These are phyloP conservation scores for Pycnococcus provasolii DNA, from an alignment of 139 green algal genomes.

Conservation along the genomic window DNA sequence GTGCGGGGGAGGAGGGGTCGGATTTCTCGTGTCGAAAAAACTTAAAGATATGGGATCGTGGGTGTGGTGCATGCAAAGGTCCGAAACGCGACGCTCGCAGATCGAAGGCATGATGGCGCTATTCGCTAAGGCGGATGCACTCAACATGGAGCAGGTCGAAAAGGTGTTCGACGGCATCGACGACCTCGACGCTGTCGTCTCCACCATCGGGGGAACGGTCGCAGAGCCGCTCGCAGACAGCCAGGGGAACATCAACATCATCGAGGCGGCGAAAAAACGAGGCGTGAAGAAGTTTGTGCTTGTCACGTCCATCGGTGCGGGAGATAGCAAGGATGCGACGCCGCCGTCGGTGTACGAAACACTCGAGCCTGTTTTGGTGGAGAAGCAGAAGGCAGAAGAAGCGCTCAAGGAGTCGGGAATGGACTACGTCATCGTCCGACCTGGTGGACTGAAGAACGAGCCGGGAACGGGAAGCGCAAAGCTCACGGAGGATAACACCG, in stretches of 20 bases:
- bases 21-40: slow-evolving; percentile 63
- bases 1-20: slow-evolving; percentile 73
- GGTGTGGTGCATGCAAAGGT: slow-evolving; percentile 68
- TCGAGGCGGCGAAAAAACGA: slow-evolving; percentile 61
- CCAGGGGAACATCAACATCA: slow-evolving; percentile 94
- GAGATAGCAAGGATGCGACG: slow-evolving; percentile 61
- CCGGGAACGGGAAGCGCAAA: slow-evolving; percentile 58
- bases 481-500: slow-evolving; percentile 68
- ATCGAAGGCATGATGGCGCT: slow-evolving; percentile 92
- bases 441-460: slow-evolving; percentile 82
- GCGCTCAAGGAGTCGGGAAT: slow-evolving; percentile 67
- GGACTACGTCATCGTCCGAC: slow-evolving; percentile 78
- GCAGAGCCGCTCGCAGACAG: slow-evolving; percentile 62
- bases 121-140: slow-evolving; percentile 72
- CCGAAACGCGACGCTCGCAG: slow-evolving; percentile 46
- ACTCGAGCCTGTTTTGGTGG: slow-evolving; percentile 80
- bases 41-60: slow-evolving; percentile 89
- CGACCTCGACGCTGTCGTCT: slow-evolving; percentile 83
- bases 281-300: slow-evolving; percentile 93
- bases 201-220: slow-evolving; percentile 70
- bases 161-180: slow-evolving; percentile 48
- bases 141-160: slow-evolving; percentile 53
- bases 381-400: slow-evolving; percentile 96
- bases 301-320: slow-evolving; percentile 87
- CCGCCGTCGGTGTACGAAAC: slow-evolving; percentile 68